Evolutionary conservation across 805 yeast genomes (phyloP).

Genomic region (Barnettozyma siamensis): DNA sequence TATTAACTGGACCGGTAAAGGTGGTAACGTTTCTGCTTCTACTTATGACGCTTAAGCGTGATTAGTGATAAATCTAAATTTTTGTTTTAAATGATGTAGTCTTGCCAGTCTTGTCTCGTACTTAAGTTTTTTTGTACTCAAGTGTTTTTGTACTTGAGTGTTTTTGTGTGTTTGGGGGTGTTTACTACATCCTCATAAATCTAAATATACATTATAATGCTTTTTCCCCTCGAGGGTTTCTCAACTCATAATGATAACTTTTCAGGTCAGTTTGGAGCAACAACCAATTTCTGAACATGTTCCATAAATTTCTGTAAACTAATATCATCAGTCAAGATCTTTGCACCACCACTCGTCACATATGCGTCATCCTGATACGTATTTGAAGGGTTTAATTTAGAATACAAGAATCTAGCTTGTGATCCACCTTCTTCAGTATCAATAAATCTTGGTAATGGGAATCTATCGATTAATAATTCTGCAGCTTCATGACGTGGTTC

Average conservation of each 20-base stretch:
- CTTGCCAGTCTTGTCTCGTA: no score
- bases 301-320: constrained; percentile 28
- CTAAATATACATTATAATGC: no score
- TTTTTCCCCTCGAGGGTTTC: not conserved
- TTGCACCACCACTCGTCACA: constrained; percentile 32
- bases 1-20: constrained; percentile 98
- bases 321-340: constrained; percentile 50
- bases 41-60: constrained; percentile 86
- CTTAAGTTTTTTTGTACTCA: no score
- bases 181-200: no score
- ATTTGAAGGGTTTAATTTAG: constrained; percentile 63
- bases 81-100: no score
- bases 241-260: not conserved
- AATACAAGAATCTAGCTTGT: constrained; percentile 65
- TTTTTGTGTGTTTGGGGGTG: no score
- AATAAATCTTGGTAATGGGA: constrained; percentile 66
- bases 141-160: no score
- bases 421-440: constrained; percentile 75
- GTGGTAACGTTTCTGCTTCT: constrained; percentile 95
- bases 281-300: constrained; percentile 29
- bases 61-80: no score
- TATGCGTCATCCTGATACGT: constrained; percentile 38
- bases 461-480: constrained; percentile 56
- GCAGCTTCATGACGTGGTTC: constrained; percentile 63
- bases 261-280: constrained; percentile 7